Conservation (phyloP, 75 land plant species). For the Adiantum capillusveneris region DNA sequence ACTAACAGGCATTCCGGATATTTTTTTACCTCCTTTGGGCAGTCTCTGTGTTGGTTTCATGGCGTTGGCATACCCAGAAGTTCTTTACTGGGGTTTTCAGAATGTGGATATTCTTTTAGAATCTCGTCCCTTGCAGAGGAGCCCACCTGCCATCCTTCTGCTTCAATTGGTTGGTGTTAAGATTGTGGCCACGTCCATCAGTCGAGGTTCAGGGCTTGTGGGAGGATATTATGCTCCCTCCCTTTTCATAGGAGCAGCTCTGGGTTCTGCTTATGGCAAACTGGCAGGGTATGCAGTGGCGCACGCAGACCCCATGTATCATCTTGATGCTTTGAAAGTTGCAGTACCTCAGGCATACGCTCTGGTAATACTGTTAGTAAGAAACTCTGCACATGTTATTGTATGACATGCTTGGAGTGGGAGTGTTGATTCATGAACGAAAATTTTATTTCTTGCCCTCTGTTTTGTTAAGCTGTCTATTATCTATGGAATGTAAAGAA, state of each 20-base stretch:
- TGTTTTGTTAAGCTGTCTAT: too few species aligned
- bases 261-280: conserved; percentile 98
- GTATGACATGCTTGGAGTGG: too few species aligned
- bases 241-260: conserved; percentile 92
- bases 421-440: too few species aligned
- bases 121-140: conserved; percentile 60
- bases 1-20: conserved; percentile 40
- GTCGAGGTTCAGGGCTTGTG: conserved; percentile 93
- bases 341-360: conserved; percentile 99
- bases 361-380: conserved; percentile 76
- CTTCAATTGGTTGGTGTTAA: conserved; percentile 80
- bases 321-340: conserved; percentile 73
- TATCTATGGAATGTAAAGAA: too few species aligned
- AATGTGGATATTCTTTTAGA: conserved; percentile 88
- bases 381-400: too few species aligned
- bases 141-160: conserved; percentile 61
- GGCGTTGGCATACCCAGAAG: conserved; percentile 86
- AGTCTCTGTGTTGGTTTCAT: conserved; percentile 71
- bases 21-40: conserved; percentile 70
- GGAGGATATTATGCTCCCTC: conserved; percentile 99
- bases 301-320: conserved; percentile 44
- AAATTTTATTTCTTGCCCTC: too few species aligned
- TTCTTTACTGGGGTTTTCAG: conserved; percentile 98
- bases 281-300: conserved; percentile 45
- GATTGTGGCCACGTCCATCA: conserved; percentile 76